These are phyloP conservation scores for Xylaria sp. DNA, from an alignment of 2,329 filamentous ascomycete genomes.

Conservation along the genomic window DNA sequence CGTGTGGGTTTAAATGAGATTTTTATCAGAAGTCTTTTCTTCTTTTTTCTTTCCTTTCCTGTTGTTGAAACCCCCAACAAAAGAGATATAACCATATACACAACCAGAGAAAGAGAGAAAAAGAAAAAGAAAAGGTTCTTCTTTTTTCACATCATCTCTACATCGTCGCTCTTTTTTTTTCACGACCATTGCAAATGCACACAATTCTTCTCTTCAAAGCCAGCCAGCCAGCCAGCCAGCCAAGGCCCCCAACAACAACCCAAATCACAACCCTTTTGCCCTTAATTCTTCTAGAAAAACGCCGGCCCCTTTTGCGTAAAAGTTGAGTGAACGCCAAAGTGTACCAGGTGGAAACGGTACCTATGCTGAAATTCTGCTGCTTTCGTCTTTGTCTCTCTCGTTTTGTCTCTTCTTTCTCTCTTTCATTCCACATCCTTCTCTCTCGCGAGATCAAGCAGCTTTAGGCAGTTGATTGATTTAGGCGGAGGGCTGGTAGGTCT, in stretches of 20 bases:
- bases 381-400: neutral
- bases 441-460: conserved; percentile 18
- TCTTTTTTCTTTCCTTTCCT: conserved; percentile 14
- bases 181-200: too few species aligned
- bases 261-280: conserved; percentile 11
- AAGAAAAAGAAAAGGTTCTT: too few species aligned
- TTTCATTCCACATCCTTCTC: neutral
- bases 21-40: conserved; percentile 10
- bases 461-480: conserved; percentile 17
- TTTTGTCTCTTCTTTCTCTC: conserved; percentile 10
- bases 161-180: too few species aligned
- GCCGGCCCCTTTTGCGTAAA: conserved; percentile 31
- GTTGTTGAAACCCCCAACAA: conserved; percentile 26
- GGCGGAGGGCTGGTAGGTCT: conserved; percentile 56
- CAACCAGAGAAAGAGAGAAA: neutral
- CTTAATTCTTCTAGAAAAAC: conserved; percentile 23
- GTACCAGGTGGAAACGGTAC: conserved; percentile 23
- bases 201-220: too few species aligned
- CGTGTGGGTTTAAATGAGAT: conserved; percentile 5
- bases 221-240: too few species aligned
- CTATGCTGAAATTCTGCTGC: conserved; percentile 19
- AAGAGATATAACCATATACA: conserved; percentile 15
- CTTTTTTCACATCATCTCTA: too few species aligned
- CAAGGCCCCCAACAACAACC: neutral
- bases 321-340: conserved; percentile 34